Conservation (phyloP, 345 rosid species). For the Lepidium didymum region DNA sequence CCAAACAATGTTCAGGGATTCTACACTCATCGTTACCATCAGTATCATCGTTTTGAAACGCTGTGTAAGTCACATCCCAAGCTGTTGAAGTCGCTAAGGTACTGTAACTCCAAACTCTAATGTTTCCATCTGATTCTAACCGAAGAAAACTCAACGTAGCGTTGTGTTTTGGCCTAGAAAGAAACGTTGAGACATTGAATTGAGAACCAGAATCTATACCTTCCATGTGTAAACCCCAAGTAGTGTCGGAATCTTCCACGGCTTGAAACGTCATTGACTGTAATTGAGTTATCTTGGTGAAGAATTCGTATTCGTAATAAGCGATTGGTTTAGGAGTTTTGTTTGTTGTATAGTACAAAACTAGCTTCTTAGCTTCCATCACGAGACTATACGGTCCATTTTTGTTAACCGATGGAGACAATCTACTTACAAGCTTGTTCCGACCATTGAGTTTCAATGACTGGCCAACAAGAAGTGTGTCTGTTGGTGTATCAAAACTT, state of each 20-base stretch:
- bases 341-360: constrained; percentile 32
- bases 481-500: constrained; percentile 56
- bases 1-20: constrained; percentile 24
- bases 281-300: neutral
- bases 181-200: neutral
- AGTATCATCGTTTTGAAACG: constrained; percentile 20
- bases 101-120: constrained; percentile 37
- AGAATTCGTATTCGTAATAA: constrained; percentile 8
- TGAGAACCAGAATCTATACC: neutral
- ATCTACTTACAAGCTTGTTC: constrained; percentile 46
- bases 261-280: constrained; percentile 19
- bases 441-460: constrained; percentile 26
- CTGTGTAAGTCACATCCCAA: constrained; percentile 40
- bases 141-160: constrained; percentile 36
- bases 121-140: constrained; percentile 47
- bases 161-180: constrained; percentile 37
- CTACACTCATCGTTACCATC: constrained; percentile 31
- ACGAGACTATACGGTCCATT: constrained; percentile 53
- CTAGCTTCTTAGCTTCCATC: constrained; percentile 34
- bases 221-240: constrained; percentile 14
- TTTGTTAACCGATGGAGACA: constrained; percentile 22
- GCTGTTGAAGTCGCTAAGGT: constrained; percentile 25
- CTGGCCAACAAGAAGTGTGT: constrained; percentile 56
- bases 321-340: constrained; percentile 32
- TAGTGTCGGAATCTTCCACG: constrained; percentile 22